phyloP scores from a whole-genome alignment of 208 protist genomes.

The Novymonas esmeraldas region DNA sequence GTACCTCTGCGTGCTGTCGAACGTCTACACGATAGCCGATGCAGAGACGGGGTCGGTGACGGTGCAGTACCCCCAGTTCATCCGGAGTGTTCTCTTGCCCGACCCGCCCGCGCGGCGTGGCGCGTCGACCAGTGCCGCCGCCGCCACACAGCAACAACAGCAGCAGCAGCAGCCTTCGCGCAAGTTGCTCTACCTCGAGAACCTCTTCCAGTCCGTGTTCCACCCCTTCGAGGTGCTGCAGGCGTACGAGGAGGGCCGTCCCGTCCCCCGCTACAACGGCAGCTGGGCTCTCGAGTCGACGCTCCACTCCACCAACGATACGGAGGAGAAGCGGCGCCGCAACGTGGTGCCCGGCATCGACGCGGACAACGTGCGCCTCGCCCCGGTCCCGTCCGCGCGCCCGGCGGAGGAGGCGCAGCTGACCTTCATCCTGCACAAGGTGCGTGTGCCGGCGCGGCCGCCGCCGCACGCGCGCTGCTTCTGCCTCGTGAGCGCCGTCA shows the following conservation, averaged over 20 bases:
- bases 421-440: constrained; percentile 49
- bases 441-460: constrained; percentile 41
- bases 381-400: constrained; percentile 11
- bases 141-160: too few relatives aligned
- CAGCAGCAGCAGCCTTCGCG: background rate
- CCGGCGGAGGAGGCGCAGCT: constrained; percentile 18
- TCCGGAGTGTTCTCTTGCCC: constrained; percentile 46
- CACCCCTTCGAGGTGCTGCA: constrained; percentile 30
- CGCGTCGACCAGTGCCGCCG: background rate
- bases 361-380: constrained; percentile 27
- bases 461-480: constrained; percentile 54
- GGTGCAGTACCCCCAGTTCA: constrained; percentile 61
- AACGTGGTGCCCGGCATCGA: constrained; percentile 51
- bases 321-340: constrained; percentile 58
- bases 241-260: constrained; percentile 31
- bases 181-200: constrained; percentile 50
- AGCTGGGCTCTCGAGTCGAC: constrained; percentile 48
- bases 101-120: constrained; percentile 5
- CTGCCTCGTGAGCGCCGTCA: constrained; percentile 71
- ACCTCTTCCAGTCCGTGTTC: constrained; percentile 43
- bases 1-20: constrained; percentile 54
- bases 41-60: constrained; percentile 12
- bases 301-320: constrained; percentile 50
- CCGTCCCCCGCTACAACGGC: constrained; percentile 34
- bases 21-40: constrained; percentile 41